Evolutionary conservation across 2,329 filamentous ascomycete species (phyloP).

Genomic region (Neospermospora avenae): DNA sequence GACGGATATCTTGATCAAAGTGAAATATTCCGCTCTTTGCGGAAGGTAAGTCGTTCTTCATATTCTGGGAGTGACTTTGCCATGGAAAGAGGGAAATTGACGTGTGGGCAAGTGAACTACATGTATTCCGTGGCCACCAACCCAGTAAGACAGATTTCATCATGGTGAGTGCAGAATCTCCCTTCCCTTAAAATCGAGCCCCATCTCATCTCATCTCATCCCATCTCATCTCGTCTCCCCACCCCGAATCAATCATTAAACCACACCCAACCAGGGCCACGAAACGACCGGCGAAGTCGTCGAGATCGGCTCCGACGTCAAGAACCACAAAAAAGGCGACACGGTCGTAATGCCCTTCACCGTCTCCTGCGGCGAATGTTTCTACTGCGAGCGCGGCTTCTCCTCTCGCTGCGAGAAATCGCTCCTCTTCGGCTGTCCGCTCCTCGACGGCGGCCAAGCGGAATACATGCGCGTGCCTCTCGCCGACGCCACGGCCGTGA

Average conservation of each 20-base stretch:
- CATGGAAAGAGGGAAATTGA: neutral
- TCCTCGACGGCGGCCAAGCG: slow-evolving; percentile 75
- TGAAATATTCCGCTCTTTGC: slow-evolving; percentile 79
- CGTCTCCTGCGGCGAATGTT: slow-evolving; percentile 70
- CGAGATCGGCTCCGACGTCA: slow-evolving; percentile 65
- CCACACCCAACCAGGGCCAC: slow-evolving; percentile 57
- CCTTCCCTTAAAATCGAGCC: too few species aligned
- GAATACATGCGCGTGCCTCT: slow-evolving; percentile 79
- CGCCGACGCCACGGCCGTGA: slow-evolving; percentile 77
- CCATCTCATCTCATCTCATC: neutral
- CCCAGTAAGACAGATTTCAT: slow-evolving; percentile 60
- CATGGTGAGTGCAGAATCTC: slow-evolving; percentile 36
- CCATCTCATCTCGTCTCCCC: neutral
- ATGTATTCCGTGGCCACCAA: slow-evolving; percentile 81
- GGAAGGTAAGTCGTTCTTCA: slow-evolving; percentile 63
- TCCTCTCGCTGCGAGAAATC: slow-evolving; percentile 74
- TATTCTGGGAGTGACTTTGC: neutral
- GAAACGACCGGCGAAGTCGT: slow-evolving; percentile 79
- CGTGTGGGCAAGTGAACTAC: slow-evolving; percentile 62
- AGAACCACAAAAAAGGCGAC: slow-evolving; percentile 69
- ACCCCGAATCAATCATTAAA: too few species aligned
- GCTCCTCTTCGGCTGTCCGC: slow-evolving; percentile 65
- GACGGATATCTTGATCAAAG: slow-evolving; percentile 78
- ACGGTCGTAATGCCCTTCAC: slow-evolving; percentile 83
- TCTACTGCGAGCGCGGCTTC: slow-evolving; percentile 77